Evolutionary conservation across 352 stramenopile species (phyloP), one percentile per base, ranked within the genome.

Genomic region (Phytophthora megakarya): DNA sequence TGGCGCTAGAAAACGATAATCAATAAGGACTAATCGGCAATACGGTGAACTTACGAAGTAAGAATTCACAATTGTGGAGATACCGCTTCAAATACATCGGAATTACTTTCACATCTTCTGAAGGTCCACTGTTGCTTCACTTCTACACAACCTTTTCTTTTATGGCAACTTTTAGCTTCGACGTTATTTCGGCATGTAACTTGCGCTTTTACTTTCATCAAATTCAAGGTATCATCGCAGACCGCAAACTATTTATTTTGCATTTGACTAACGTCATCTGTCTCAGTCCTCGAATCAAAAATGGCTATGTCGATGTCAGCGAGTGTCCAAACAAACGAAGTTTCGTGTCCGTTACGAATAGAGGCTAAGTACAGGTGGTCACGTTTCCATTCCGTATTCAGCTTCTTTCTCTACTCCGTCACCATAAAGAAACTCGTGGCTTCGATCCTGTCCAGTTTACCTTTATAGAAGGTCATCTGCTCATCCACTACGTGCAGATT

Each of bases 221-320:
- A n/a, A n/a, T n/a, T n/a, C n/a, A n/a, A 35, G 78, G 78, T 32
- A 81, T 70, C 16, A 67, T 52, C n/a, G 73, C 78, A 8, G 75
- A 76, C 22, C 66, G 70, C 48, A 72, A 64, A 9, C 39, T 72
- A 23, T 33, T 80, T 30, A 55, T 46, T 43, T 65, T 72, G 3
- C 67, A 39, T 42, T 78, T 76, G 15, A 51, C 65, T 1, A 73
- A 25, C 11, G 38, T 65, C 22, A 57, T 48, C 22, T 22, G 10
- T 18, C 39, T 22, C 12, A 19, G 9, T 7, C 38, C 47, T 39
- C 46, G 47, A 30, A 68, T 19, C 19, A 19, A 42, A 25, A 63
- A 46, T 15, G 61, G 35, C 16, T 19, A 30, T 1, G 9, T 51
- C 25, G 61, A 46, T 9, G 32, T 33, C 10, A 49, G 13, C 10